Base-by-base conservation (phyloP, 2,329 filamentous ascomycete genomes). In the Dothistroma septosporum region DNA sequence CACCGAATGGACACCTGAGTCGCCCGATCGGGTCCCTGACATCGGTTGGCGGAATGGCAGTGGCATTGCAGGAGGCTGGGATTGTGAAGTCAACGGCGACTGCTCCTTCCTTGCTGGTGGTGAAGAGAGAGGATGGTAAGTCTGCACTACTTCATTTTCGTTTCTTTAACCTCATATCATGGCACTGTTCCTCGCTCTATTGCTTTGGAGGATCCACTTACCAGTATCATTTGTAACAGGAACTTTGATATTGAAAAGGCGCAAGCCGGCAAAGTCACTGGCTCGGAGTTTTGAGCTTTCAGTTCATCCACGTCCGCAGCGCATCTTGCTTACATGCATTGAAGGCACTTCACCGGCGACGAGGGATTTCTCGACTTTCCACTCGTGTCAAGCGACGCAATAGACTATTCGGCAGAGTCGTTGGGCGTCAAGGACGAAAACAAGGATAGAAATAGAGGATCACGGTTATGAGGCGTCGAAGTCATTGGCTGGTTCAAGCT, bases 51-150 rank as follows among this genome's bases (percentile, higher is more conserved):
- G 77, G 65, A 76, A 75, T 62, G 84, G 83, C 0, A 80, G 77
- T 22, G 88, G 88, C 21, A 83, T 92, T 44, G 80, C 82, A 28
- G 91, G 91, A 41, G 88, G 88, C 31, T 99, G 93, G 93, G 82
- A 85, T 46, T 92, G 91, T 72, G 83, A 85, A 61, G 73, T 84
- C 57, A 93, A 96, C 77, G 91, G 91, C 16, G 91, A 96, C 74
- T 96, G 92, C 71, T 87, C 84, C 61, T 96, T 93, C 76, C 78
- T 97, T 66, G 85, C 81, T 57, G 83, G 83, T 58, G 93, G 93
- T 8, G 88, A 89, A 69, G 93, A 97, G 76, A 83, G 92, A 78
- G 92, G 92, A 72, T 97, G 93, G 92, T 94, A 76, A 76, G 81
- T 77, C 57, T 35, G 16, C 19, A 56, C 50, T 65, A 64, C 48